These are phyloP conservation scores for Petrea volubilis DNA, from an alignment of 257 asterid genomes.

Conservation along the genomic window DNA sequence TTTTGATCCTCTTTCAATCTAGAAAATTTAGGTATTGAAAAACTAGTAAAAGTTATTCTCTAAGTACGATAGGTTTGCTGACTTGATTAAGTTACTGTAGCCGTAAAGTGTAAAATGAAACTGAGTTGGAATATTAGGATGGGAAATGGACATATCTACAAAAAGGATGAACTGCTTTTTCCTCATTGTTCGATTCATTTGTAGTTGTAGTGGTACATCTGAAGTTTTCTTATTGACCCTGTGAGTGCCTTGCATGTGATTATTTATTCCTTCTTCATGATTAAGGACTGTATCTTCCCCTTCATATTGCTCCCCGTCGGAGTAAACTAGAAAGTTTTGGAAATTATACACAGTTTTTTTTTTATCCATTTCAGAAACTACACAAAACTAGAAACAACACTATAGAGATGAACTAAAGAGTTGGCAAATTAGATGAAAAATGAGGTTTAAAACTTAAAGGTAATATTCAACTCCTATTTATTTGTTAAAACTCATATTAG, in stretches of 20 bases:
- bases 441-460: not conserved
- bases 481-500: no score
- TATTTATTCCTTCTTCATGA: not conserved
- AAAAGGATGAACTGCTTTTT: not conserved
- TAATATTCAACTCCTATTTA: no score
- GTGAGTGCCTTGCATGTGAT: not conserved
- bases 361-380: not conserved
- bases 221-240: not conserved
- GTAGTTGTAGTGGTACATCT: not conserved
- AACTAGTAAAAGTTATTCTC: not conserved
- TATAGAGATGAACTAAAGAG: not conserved
- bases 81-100: no score
- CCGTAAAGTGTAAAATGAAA: no score
- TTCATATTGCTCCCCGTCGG: not conserved
- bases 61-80: not conserved
- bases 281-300: not conserved
- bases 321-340: not conserved
- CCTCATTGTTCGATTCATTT: not conserved
- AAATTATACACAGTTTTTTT: not conserved
- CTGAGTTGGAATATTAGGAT: constrained; percentile 2
- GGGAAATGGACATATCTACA: not conserved
- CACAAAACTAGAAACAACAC: not conserved
- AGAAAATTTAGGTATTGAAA: not conserved
- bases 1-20: not conserved
- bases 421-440: not conserved